phyloP scores from a whole-genome alignment of 306 rosid species.

The Cicer chorassanicum region DNA sequence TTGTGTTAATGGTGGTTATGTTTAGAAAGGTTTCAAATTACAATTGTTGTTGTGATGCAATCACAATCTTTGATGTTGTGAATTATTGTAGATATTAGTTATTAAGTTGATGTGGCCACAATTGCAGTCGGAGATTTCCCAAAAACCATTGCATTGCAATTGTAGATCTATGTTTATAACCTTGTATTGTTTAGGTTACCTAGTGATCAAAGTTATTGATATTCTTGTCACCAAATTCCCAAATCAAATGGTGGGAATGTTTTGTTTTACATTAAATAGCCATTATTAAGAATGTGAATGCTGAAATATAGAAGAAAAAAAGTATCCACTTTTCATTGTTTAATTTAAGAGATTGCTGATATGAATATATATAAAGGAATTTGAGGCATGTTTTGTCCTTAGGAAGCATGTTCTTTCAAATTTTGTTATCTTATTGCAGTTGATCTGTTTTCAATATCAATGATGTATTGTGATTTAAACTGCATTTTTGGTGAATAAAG shows the following conservation, averaged over 20 bases:
- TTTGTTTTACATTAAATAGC: too few species aligned
- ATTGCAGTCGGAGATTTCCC: neutral
- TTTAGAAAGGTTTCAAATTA: neutral
- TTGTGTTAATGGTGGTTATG: neutral
- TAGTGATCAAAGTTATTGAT: neutral
- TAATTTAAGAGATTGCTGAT: too few species aligned
- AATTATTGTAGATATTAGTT: neutral
- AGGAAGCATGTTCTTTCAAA: neutral
- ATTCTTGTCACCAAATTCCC: neutral
- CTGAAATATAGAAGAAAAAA: too few species aligned
- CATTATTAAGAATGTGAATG: too few species aligned
- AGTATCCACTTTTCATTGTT: too few species aligned
- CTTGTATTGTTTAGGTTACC: neutral
- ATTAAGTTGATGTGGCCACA: neutral
- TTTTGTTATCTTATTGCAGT: neutral
- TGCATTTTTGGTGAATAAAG: neutral
- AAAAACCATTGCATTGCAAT: neutral
- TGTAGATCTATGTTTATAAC: neutral
- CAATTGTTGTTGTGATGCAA: neutral
- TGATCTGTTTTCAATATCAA: neutral
- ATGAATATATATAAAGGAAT: neutral
- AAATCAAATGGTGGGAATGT: neutral
- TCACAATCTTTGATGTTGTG: neutral
- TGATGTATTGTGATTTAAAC: neutral
- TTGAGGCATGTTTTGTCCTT: neutral